A percentile compares a stretch with the other conserved stretches of the same genome.
phyloP scores from a whole-genome alignment of 2,329 filamentous ascomycete genomes.

The Fusarium chuoi region DNA sequence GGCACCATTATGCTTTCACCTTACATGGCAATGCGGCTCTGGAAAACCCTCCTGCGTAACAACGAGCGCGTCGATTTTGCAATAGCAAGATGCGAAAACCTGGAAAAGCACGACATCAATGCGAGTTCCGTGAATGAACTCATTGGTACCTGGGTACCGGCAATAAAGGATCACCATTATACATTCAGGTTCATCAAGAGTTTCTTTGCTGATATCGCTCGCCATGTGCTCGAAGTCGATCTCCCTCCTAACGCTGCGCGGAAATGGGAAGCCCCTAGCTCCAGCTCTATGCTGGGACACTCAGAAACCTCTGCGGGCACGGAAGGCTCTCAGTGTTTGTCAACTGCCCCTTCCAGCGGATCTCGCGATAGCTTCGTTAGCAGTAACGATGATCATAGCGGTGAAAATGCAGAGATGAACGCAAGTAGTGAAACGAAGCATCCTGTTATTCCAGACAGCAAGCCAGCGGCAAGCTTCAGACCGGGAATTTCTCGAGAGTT shows the following conservation, averaged over 20 bases:
- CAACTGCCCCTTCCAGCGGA: neutral
- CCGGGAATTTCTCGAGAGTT: neutral
- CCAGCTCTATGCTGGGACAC: neutral
- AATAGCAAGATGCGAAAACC: neutral
- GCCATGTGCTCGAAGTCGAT: neutral
- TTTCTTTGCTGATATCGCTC: neutral
- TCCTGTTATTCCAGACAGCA: too few relatives aligned
- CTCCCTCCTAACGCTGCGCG: neutral
- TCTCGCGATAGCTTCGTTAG: neutral
- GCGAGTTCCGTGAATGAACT: neutral
- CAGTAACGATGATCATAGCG: neutral
- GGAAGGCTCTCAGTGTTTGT: neutral
- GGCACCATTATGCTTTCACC: neutral
- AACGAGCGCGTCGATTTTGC: neutral
- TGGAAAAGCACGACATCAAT: neutral
- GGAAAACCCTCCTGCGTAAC: neutral
- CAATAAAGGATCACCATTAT: neutral
- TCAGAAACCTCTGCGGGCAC: neutral
- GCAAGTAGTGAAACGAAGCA: neutral
- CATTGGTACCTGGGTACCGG: neutral
- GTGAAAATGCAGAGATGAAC: neutral
- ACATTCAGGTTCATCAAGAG: neutral
- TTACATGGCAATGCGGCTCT: neutral
- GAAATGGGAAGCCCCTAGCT: neutral
- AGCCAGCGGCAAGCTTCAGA: neutral